Percentiles rank a stretch among this genome's conserved stretches.
These are phyloP conservation scores for Mimosa pudica DNA, from an alignment of 306 rosid species.

Conservation along the genomic window DNA sequence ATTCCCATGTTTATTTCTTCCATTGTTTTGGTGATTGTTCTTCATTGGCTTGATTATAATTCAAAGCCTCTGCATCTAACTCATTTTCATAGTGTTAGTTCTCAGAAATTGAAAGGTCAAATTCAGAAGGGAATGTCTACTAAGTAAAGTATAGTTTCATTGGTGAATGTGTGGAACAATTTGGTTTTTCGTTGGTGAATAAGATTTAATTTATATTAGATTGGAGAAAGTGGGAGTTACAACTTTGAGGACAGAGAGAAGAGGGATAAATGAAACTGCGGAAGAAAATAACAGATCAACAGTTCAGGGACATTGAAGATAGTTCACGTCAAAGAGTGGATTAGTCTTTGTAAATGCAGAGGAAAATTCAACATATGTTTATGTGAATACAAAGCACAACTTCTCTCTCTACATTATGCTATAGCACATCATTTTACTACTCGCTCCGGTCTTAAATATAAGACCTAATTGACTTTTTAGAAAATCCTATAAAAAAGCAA, in stretches of 20 bases:
- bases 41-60: constrained; percentile 60
- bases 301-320: neutral
- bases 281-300: neutral
- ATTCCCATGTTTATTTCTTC: constrained; percentile 75
- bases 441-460: no score
- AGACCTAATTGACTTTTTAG: no score
- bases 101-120: neutral
- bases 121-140: neutral
- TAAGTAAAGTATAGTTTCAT: neutral
- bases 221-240: neutral
- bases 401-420: no score
- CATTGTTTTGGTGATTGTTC: constrained; percentile 44
- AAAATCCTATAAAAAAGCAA: no score
- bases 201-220: neutral
- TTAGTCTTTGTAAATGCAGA: neutral
- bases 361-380: neutral
- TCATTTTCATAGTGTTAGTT: neutral
- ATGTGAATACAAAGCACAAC: no score
- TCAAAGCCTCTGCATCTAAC: constrained; percentile 49
- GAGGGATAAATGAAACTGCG: neutral
- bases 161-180: neutral
- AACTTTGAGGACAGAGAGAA: neutral
- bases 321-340: neutral
- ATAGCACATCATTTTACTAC: no score
- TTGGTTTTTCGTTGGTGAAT: neutral